Evolutionary conservation across 2,329 filamentous ascomycete species (phyloP).

Genomic region (Didymella arachidicola): DNA sequence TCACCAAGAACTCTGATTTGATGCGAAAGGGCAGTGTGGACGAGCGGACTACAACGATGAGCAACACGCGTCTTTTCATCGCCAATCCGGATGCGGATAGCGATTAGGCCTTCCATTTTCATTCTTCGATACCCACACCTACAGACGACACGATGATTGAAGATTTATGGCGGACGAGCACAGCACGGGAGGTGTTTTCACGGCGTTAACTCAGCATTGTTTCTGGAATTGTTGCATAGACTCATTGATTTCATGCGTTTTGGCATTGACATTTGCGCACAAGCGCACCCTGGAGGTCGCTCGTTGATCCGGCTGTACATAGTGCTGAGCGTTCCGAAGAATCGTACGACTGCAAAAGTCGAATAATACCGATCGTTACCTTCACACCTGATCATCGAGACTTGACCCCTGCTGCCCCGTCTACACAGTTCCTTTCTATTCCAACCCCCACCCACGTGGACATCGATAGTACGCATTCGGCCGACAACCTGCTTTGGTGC

Average conservation of each 20-base stretch:
- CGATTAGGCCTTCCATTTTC: constrained; percentile 45
- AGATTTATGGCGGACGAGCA: constrained; percentile 22
- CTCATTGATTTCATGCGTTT: constrained; percentile 1
- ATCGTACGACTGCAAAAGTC: constrained; percentile 7
- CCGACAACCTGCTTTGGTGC: background rate
- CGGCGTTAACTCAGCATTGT: constrained; percentile 11
- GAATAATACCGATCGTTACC: constrained; percentile 15
- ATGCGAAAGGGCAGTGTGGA: constrained; percentile 82
- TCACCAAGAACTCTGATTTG: constrained; percentile 70
- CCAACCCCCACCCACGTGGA: constrained; percentile 4
- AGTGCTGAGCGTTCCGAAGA: constrained; percentile 15
- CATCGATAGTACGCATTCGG: background rate
- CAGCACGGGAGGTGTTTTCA: constrained; percentile 12
- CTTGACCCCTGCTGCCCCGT: background rate
- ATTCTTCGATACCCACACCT: constrained; percentile 45
- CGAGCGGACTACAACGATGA: constrained; percentile 79
- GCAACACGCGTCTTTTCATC: constrained; percentile 75
- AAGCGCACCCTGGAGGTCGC: constrained; percentile 27
- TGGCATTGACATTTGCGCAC: constrained; percentile 10
- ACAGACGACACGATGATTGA: constrained; percentile 22
- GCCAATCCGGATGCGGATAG: constrained; percentile 77
- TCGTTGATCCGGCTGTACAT: constrained; percentile 22
- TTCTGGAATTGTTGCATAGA: constrained; percentile 14
- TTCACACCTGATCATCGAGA: background rate
- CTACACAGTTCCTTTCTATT: constrained; percentile 6